phyloP scores from a whole-genome alignment of 305 asterid species.

The Solanum hybrid region DNA sequence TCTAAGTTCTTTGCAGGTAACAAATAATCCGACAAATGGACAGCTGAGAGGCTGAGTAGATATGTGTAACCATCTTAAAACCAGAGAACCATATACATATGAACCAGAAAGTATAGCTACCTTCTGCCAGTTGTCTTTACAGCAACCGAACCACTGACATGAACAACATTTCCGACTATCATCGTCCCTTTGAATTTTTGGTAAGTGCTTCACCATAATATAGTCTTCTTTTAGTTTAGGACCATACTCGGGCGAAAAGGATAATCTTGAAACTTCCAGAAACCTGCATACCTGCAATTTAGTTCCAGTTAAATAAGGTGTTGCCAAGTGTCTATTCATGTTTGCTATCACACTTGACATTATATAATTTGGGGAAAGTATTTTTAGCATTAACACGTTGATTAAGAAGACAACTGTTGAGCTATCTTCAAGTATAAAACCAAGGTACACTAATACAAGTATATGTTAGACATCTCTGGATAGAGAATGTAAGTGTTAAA shows the following conservation, averaged over 20 bases:
- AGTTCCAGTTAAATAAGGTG: not conserved
- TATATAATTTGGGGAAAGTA: not conserved
- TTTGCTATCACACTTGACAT: not conserved
- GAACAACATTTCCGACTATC: conserved; percentile 54
- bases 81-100: not conserved
- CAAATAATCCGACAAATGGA: not conserved
- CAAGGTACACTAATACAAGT: not conserved
- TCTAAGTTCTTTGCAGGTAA: not conserved
- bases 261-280: conserved; percentile 88
- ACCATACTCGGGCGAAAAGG: conserved; percentile 87
- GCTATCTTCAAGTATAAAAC: not conserved
- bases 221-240: conserved; percentile 96
- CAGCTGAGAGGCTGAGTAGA: not conserved
- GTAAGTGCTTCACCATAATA: conserved; percentile 87
- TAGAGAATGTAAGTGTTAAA: not conserved
- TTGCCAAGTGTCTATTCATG: not conserved
- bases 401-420: not conserved
- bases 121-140: conserved; percentile 94
- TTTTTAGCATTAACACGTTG: not conserved
- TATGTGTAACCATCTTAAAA: not conserved
- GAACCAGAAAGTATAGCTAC: conserved; percentile 13
- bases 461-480: not conserved
- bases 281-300: conserved; percentile 76
- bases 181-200: conserved; percentile 40
- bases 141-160: conserved; percentile 71